A percentile compares a stretch with the other conserved stretches of the same genome.
These are phyloP conservation scores for Colletotrichum horii DNA, from an alignment of 2,329 filamentous ascomycete genomes.

Conservation along the genomic window DNA sequence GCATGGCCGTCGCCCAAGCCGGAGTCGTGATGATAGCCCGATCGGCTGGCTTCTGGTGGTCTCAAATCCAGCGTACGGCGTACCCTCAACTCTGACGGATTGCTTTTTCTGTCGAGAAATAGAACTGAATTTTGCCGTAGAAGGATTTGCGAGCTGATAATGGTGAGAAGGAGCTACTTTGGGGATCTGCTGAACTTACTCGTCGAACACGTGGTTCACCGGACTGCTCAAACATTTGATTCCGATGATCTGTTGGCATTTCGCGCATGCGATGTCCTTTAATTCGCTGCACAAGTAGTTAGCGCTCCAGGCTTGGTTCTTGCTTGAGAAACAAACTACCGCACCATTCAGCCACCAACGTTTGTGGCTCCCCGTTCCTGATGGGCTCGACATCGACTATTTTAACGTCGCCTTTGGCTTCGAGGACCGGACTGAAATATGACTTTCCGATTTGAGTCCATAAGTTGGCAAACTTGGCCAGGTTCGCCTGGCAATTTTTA, in stretches of 20 bases:
- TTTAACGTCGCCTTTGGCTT: constrained; percentile 25
- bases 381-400: constrained; percentile 28
- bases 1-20: background rate
- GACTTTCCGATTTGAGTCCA: constrained; percentile 46
- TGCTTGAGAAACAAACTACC: background rate
- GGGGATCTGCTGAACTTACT: constrained; percentile 31
- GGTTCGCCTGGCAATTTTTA: constrained; percentile 30
- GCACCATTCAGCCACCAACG: constrained; percentile 41
- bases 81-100: constrained; percentile 32
- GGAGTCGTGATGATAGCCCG: background rate
- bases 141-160: constrained; percentile 40
- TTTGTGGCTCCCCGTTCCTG: constrained; percentile 35
- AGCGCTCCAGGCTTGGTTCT: background rate
- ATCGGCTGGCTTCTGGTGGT: background rate
- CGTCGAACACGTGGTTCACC: constrained; percentile 39
- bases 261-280: constrained; percentile 38
- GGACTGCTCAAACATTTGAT: constrained; percentile 38
- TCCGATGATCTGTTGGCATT: constrained; percentile 37
- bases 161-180: background rate
- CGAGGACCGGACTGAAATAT: constrained; percentile 41
- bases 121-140: constrained; percentile 34
- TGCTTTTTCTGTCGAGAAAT: constrained; percentile 22
- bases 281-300: constrained; percentile 31
- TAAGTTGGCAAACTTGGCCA: constrained; percentile 39
- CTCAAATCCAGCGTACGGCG: constrained; percentile 35